Base-by-base conservation (phyloP, 148 eudicot species). In the Polygonum aviculare region DNA sequence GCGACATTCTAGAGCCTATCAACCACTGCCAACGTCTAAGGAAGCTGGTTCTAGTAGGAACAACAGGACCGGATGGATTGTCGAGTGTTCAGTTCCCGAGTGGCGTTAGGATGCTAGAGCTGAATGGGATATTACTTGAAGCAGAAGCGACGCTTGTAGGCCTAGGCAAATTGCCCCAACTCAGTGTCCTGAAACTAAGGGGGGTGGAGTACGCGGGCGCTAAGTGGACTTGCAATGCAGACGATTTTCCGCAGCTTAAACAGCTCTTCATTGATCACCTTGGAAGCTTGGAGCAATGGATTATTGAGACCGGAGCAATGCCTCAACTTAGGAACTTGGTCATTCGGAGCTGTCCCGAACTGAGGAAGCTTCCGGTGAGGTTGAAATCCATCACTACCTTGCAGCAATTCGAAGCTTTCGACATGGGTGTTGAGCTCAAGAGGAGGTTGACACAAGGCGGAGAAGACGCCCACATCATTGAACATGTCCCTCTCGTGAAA, bases 101-200 rank as follows among this genome's bases (percentile, higher is more conserved):
- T 44, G 73, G 54, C 50, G 79, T 83, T 22, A 50, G 33, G 31
- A 80, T 76, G 67, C 1, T 83, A 52, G 83, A 63, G 26, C 40
- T 80, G 73, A 22, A 5, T 22, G 73, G 22, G 54, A 78, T 78
- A 36, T 47, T 69, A 14, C 9, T 83, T 18, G 12, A 33, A 57
- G 47, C 21, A 3, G 59, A 48, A 41, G 45, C 45, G 9, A 41
- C 45, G 10, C 45, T 41, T 6, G 45, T 41, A 41, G 45, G 9
- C 9, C 9, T 41, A 41, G 45, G 45, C 45, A 41, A 41, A 41
- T 9, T 41, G 9, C 45, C 45, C 45, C 45, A 5, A 41, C 45
- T 41, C 45, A 10, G 2, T 41, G 9, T 41, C 10, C 45, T 41
- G 8, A 41, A 41, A 41, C 45, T 41, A 41, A 6, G 45, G 8